Evolutionary conservation across 306 rosid genomes (phyloP).

Genomic region (Astragalus glycyphyllos): DNA sequence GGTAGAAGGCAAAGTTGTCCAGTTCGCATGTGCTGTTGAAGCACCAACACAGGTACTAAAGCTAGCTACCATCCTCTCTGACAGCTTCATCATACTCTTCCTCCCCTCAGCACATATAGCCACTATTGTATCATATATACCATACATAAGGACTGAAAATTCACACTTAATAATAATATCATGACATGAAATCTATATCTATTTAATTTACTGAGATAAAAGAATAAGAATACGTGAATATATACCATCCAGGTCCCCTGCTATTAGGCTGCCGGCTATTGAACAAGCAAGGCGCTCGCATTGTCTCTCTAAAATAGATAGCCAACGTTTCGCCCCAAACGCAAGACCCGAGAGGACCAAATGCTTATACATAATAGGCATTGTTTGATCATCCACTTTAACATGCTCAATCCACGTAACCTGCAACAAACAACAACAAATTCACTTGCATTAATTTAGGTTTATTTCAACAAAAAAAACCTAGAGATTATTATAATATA

Average conservation of each 20-base stretch:
- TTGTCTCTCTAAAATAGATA: slow-evolving; percentile 75
- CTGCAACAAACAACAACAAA: slow-evolving; percentile 31
- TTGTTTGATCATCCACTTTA: slow-evolving; percentile 66
- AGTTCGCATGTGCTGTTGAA: slow-evolving; percentile 69
- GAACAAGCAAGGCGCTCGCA: slow-evolving; percentile 81
- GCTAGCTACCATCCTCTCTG: slow-evolving; percentile 86
- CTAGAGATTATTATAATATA: too few relatives aligned
- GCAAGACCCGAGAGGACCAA: slow-evolving; percentile 72
- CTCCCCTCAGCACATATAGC: slow-evolving; percentile 77
- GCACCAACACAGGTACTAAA: slow-evolving; percentile 84
- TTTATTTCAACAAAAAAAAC: neutral
- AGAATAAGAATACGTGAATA: neutral
- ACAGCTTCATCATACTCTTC: slow-evolving; percentile 80
- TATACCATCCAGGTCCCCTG: slow-evolving; percentile 75
- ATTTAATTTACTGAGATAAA: too few relatives aligned
- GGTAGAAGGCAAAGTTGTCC: slow-evolving; percentile 72
- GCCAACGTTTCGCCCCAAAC: slow-evolving; percentile 91
- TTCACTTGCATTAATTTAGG: neutral
- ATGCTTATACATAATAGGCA: slow-evolving; percentile 60
- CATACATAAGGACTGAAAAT: too few relatives aligned
- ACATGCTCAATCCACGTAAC: slow-evolving; percentile 91
- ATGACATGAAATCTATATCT: too few relatives aligned
- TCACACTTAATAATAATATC: too few relatives aligned
- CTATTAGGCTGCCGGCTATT: slow-evolving; percentile 62
- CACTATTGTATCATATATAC: slow-evolving; percentile 45